Base-by-base conservation (phyloP, 2,329 filamentous ascomycete genomes). In the Penicillium sp. region DNA sequence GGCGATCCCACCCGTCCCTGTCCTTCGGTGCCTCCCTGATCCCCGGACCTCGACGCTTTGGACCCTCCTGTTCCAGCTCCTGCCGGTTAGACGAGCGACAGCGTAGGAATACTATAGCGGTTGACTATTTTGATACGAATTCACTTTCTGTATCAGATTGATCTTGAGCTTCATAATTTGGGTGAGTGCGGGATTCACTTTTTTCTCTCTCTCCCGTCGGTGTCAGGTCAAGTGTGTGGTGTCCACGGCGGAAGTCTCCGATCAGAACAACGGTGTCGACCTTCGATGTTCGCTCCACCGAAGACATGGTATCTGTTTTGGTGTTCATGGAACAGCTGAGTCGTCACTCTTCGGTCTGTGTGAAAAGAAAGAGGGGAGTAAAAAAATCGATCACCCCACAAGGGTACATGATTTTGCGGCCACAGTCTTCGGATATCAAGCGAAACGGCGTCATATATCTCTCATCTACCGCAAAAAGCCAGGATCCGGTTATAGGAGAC, bases 61-160 rank as follows among this genome's bases (percentile, higher is more conserved):
- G 46, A 62, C 67, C 60, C 62, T 63, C 66, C 68, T 71, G 64
- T 64, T 66, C 62, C 62, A 66, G 67, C 69, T 71, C 66, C 70
- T 72, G 65, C 69, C 67, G 70, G 67, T 69, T 72, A 72, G 67
- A 71, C 65, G 69, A 69, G 67, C 68, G 61, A 68, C 60, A 65
- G 63, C 52, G 67, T 67, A 66, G 68, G 67, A 57, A 52, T 47
- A 47, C 40, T 32, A 44, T 40, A 39, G 31, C 38, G 27, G 21
- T 53, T 50, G 39, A 53, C 46, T 16, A 18, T 27, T 27, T 50
- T 50, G 51, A 53, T 53, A 53, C 51, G 46, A 53, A 50, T 53
- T 53, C n/a, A 24, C 21, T 50, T 50, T 58, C 55, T 38, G 39
- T 38, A 50, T 56, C 49, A 53, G 51, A 59, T 59, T 59, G 53